phyloP scores from a whole-genome alignment of 2,329 filamentous ascomycete species.

The Stagonosporopsis rhizophila region DNA sequence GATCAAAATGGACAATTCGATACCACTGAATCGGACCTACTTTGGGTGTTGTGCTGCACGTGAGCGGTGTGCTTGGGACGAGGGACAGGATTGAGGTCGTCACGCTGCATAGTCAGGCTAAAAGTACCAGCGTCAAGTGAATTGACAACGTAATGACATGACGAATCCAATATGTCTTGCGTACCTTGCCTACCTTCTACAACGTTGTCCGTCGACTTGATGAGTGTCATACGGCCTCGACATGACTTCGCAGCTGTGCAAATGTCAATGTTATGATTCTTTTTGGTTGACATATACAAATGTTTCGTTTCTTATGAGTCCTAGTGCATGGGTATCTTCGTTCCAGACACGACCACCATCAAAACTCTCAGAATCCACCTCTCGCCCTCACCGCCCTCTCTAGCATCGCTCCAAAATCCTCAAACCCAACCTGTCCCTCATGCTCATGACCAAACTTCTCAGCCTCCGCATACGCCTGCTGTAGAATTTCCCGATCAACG shows the following conservation, averaged over 20 bases:
- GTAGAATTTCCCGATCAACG: conserved; percentile 51
- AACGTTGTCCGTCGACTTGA: too few relatives aligned
- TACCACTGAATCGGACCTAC: conserved; percentile 30
- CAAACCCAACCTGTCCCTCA: conserved; percentile 45
- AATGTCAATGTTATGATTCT: background rate
- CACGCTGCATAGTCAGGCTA: conserved; percentile 5
- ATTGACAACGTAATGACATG: conserved; percentile 17
- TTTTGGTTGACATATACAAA: background rate
- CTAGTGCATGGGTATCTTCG: conserved; percentile 3
- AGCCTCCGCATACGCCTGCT: conserved; percentile 47
- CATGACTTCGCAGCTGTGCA: background rate
- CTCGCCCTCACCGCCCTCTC: conserved; percentile 44
- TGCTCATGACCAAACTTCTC: conserved; percentile 34
- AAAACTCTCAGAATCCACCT: conserved; percentile 18
- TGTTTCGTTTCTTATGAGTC: background rate
- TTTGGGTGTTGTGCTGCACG: conserved; percentile 18
- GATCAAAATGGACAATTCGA: conserved; percentile 48
- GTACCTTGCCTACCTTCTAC: background rate
- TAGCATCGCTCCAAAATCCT: conserved; percentile 49
- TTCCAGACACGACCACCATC: background rate
- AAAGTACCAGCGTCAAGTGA: conserved; percentile 16
- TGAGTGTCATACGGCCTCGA: background rate
- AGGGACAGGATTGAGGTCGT: conserved; percentile 5
- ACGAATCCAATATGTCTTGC: conserved; percentile 17
- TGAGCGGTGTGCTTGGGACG: conserved; percentile 15